Evolutionary conservation across 2,329 filamentous ascomycete genomes (phyloP).

Genomic region (Pyrenophora graminea): DNA sequence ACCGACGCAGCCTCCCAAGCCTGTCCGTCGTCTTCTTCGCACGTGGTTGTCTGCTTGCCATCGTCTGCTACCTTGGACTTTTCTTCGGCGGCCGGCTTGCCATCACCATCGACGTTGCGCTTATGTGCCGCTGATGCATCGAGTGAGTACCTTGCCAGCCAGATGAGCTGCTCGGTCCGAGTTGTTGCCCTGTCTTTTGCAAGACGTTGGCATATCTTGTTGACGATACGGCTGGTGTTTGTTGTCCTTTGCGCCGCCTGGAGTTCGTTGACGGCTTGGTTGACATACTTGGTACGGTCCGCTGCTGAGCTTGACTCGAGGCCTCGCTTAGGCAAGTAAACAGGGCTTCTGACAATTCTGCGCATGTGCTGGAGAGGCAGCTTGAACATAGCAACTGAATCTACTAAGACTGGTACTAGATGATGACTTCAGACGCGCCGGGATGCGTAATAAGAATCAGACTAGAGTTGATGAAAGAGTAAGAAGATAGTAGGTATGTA

Average conservation of each 20-base stretch:
- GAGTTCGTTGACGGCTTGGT: conserved; percentile 1
- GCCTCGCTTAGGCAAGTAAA: not conserved
- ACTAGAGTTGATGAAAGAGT: not conserved
- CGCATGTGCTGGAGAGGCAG: not conserved
- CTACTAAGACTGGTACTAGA: not conserved
- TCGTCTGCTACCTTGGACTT: not conserved
- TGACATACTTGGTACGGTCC: not conserved
- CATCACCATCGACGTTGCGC: not conserved
- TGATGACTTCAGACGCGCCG: not conserved
- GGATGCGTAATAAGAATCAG: not conserved
- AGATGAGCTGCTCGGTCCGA: conserved; percentile 18
- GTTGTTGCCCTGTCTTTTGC: conserved; percentile 5
- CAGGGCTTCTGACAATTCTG: not conserved
- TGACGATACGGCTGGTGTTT: conserved; percentile 9
- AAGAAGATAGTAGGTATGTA: not conserved
- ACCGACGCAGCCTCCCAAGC: conserved; percentile 12
- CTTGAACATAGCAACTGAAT: conserved; percentile 2
- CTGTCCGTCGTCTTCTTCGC: not conserved
- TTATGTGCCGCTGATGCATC: conserved; percentile 3
- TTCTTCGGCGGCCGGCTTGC: not conserved
- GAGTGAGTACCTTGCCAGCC: conserved; percentile 21
- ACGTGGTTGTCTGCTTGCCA: not conserved
- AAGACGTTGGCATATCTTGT: conserved; percentile 2
- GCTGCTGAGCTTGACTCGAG: not conserved
- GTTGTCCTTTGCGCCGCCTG: conserved; percentile 1